Conservation (phyloP, 148 eudicot genomes). For the Amaranthus cruentus region DNA sequence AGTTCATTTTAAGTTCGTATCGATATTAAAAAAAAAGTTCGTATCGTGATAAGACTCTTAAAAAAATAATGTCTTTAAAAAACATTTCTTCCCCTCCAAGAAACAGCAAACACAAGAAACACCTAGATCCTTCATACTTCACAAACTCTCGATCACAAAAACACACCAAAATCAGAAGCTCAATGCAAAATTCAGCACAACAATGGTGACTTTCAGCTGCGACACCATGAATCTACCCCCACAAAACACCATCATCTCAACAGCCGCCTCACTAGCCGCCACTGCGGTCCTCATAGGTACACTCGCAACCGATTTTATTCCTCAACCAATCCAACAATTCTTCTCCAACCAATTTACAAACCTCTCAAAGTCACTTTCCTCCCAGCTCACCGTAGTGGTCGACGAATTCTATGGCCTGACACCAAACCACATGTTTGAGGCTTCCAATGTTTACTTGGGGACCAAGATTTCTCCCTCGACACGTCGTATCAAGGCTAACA, state of each 20-base stretch:
- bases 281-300: slow-evolving; percentile 40
- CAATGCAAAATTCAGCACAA: background rate
- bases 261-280: slow-evolving; percentile 50
- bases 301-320: slow-evolving; percentile 46
- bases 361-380: slow-evolving; percentile 33
- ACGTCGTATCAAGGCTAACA: slow-evolving; percentile 35
- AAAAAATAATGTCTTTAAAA: background rate
- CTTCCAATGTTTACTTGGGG: slow-evolving; percentile 45
- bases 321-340: slow-evolving; percentile 30
- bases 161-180: background rate
- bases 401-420: slow-evolving; percentile 49
- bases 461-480: slow-evolving; percentile 33
- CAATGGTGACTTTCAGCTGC: slow-evolving; percentile 18
- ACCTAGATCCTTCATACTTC: slow-evolving; percentile 4
- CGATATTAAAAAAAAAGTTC: background rate
- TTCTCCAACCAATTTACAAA: slow-evolving; percentile 27
- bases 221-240: slow-evolving; percentile 24
- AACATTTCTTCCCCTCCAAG: slow-evolving; percentile 8
- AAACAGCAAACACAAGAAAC: background rate
- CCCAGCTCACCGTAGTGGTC: slow-evolving; percentile 46
- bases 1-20: no score
- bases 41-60: background rate
- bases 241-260: slow-evolving; percentile 36
- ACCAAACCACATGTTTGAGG: slow-evolving; percentile 45
- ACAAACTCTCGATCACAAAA: background rate